Percentiles rank a stretch among this genome's conserved stretches.
These are phyloP conservation scores for Candida xiaguanensis DNA, from an alignment of 805 yeast genomes.

Conservation along the genomic window DNA sequence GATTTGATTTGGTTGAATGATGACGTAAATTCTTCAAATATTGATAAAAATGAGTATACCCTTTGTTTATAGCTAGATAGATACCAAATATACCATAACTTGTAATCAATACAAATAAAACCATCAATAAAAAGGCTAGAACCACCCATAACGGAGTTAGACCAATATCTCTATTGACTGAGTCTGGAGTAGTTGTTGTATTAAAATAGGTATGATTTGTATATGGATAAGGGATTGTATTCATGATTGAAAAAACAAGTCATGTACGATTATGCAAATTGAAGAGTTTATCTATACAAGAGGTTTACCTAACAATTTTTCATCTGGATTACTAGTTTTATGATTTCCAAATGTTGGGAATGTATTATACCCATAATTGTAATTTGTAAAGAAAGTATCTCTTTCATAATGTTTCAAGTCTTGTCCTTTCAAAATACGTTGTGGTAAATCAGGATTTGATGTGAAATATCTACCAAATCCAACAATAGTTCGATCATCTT, in stretches of 20 bases:
- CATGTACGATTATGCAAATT: background rate
- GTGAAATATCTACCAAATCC: no score
- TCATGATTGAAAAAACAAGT: background rate
- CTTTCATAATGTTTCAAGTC: no score
- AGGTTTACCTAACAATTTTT: background rate
- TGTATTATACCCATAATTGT: no score
- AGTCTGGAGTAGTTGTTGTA: background rate
- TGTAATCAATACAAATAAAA: background rate
- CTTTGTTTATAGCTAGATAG: background rate
- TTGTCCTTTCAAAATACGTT: no score
- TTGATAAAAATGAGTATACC: background rate
- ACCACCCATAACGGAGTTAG: conserved; percentile 5
- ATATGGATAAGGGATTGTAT: background rate
- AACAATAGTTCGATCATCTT: no score
- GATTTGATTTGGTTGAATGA: background rate
- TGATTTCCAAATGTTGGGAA: no score
- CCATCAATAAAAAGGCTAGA: background rate
- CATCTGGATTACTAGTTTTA: background rate
- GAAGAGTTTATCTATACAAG: background rate
- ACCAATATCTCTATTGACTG: background rate
- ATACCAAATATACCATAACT: conserved; percentile 3
- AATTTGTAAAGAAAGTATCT: no score
- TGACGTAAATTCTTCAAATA: background rate
- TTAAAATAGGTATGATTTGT: background rate
- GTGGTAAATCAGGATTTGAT: no score